Evolutionary conservation across 495 filamentous ascomycete species (phyloP), one percentile per base, ranked within the genome.

Genomic region (Penicillium herquei): DNA sequence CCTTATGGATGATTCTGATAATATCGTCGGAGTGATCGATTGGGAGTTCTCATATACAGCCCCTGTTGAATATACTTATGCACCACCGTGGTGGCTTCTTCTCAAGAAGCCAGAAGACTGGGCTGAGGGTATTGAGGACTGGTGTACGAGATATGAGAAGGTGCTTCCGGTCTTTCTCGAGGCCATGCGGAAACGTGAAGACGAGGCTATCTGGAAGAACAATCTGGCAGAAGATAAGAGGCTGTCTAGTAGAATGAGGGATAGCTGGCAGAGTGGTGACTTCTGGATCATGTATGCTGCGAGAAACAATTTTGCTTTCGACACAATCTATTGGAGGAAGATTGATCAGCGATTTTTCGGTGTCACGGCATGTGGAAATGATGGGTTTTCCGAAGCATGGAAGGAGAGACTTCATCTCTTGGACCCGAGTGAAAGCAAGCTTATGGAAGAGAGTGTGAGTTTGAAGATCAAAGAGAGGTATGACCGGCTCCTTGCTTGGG

Each of bases 211-310:
- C 12, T 17, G 49, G 49, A 52, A 52, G 12, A 7, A 43, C 41
- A 50, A 45, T 6, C 56, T 18, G 12, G 2, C 31, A 31, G 18
- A 48, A 34, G 26, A 44, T 33, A 31, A 63, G 37, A 56, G 57
- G 17, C 53, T 57, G 18, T 59, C 61, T 37, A 39, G 41, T 30
- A 43, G 13, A 42, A 57, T 63, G 61, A 18, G 45, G 33, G 9
- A 54, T 41, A 64, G 52, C 42, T 60, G 46, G 61, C 32, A 64
- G 30, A 64, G 21, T 12, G 61, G 46, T 16, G 57, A 59, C 47
- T 64, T 64, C 49, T 60, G 51, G 57, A 31, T 64, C 4, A 47
- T 50, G 39, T 58, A 64, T 55, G 57, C 61, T 14, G 51, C 57
- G 33, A 48, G 41, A 44, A 59, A 46, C 39, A 57, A 33, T 14